Base-by-base conservation (phyloP, 2,329 filamentous ascomycete genomes). In the Alternaria longipes region DNA sequence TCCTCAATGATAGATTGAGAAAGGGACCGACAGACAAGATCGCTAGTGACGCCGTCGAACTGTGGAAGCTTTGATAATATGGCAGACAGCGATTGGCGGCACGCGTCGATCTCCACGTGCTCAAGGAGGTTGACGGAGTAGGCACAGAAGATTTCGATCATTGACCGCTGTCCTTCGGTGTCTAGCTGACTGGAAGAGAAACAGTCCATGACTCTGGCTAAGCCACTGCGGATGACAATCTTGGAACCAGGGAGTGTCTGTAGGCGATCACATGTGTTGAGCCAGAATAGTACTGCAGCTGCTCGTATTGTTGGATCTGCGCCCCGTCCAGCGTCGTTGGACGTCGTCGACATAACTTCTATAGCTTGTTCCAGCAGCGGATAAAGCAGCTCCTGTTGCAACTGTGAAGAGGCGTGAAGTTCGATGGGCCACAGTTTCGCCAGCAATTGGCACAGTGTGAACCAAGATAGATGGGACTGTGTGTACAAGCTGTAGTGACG, bases 351-450 rank as follows among this genome's bases (percentile, higher is more conserved):
- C 14, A 71, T 63, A 46, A 74, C 72, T 12, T 71, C 63, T 1
- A 60, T 54, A 34, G 75, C 76, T 51, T 70, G 68, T 16, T 73
- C 62, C 5, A 77, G 57, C 20, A 77, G 46, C 2, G 74, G 73
- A 18, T 67, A 60, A 5, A 78, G 42, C 5, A 69, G 32, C 5
- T 68, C 60, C 30, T 72, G 58, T 46, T 77, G 75, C n/a, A 66
- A 34, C 6, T 66, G 46, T 8, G 59, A 38, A 18, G 73, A 77
- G 9, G 47, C 52, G n/a, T 77, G 74, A 8, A 78, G 40, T 24
- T 72, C 60, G 8, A 75, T 56, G 1, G 74, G 73, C 76, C 76
- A 79, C 8, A 79, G 60, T 26, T 69, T 65, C 7, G 56, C 53
- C n/a, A 74, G 20, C 1, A 77, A 54, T 40, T 71, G 69, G 30